Evolutionary conservation across 805 yeast genomes (phyloP).

Genomic region (Lachancea cidri): DNA sequence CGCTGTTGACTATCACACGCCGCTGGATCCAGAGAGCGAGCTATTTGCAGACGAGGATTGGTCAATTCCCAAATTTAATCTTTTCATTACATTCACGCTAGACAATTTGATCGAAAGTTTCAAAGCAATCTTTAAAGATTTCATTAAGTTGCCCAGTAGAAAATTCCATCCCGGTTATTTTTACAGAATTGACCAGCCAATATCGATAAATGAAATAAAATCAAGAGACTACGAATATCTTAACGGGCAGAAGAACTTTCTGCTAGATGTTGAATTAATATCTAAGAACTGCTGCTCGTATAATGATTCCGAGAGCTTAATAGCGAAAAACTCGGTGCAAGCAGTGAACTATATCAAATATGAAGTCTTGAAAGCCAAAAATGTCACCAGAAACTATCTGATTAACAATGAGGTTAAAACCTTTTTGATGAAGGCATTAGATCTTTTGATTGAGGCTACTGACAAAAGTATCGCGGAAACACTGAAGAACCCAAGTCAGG

Average conservation of each 20-base stretch:
- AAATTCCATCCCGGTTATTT: constrained; percentile 79
- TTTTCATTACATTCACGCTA: constrained; percentile 27
- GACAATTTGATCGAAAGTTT: constrained; percentile 27
- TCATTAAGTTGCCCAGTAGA: constrained; percentile 67
- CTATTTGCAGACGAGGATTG: constrained; percentile 25
- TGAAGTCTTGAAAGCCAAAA: constrained; percentile 39
- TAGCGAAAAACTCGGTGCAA: constrained; percentile 59
- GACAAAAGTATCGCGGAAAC: constrained; percentile 18
- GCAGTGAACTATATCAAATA: constrained; percentile 53
- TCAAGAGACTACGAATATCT: constrained; percentile 31
- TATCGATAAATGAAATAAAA: constrained; percentile 64
- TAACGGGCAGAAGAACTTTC: constrained; percentile 37
- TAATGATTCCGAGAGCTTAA: constrained; percentile 61
- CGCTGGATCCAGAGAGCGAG: constrained; percentile 31
- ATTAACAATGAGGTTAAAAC: constrained; percentile 24
- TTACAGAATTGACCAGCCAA: constrained; percentile 56
- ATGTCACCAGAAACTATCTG: constrained; percentile 28
- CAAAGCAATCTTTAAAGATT: constrained; percentile 40
- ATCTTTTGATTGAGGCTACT: constrained; percentile 28
- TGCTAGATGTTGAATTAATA: constrained; percentile 61
- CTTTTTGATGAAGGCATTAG: constrained; percentile 16
- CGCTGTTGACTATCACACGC: constrained; percentile 22
- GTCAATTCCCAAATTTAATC: constrained; percentile 31
- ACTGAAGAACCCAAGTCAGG: constrained; percentile 15
- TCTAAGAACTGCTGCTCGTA: constrained; percentile 65